Percentiles rank a stretch among this genome's conserved stretches.
phyloP scores from a whole-genome alignment of 2,329 filamentous ascomycete genomes.

The Zymoseptoria ardabiliae region DNA sequence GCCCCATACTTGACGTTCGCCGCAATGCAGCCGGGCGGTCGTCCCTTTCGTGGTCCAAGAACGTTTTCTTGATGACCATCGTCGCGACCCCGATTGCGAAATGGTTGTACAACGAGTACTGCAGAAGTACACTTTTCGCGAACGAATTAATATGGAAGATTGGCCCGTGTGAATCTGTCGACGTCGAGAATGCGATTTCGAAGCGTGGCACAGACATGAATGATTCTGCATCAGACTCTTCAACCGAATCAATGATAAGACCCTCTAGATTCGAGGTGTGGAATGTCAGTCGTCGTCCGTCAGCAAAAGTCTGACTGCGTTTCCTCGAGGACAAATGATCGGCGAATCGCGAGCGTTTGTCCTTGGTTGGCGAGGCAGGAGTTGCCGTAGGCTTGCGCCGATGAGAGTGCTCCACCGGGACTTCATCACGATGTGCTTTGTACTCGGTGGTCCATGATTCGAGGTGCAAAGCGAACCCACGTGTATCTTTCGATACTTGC shows the following conservation, averaged over 20 bases:
- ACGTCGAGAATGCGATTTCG: slow-evolving; percentile 77
- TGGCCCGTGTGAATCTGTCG: slow-evolving; percentile 78
- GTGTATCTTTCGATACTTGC: slow-evolving; percentile 70
- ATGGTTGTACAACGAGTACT: slow-evolving; percentile 90
- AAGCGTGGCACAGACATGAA: slow-evolving; percentile 82
- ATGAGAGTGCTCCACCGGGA: slow-evolving; percentile 23
- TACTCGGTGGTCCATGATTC: slow-evolving; percentile 88
- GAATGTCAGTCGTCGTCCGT: slow-evolving; percentile 74
- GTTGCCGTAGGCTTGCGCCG: slow-evolving; percentile 66
- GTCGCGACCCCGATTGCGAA: slow-evolving; percentile 80
- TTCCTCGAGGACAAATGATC: slow-evolving; percentile 39
- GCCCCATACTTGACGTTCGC: slow-evolving; percentile 16
- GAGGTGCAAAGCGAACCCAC: slow-evolving; percentile 77
- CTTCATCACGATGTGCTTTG: slow-evolving; percentile 64
- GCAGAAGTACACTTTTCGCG: slow-evolving; percentile 68
- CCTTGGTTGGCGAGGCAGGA: neutral
- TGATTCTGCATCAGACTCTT: slow-evolving; percentile 75
- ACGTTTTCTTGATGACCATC: slow-evolving; percentile 55
- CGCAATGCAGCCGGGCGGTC: slow-evolving; percentile 9
- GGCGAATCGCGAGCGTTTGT: slow-evolving; percentile 19
- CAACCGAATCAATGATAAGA: slow-evolving; percentile 80
- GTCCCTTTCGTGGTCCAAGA: slow-evolving; percentile 24
- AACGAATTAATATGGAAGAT: slow-evolving; percentile 81
- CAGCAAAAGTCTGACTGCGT: slow-evolving; percentile 45
- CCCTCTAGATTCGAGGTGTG: slow-evolving; percentile 80